phyloP scores from a whole-genome alignment of 805 yeast species.

The Candida michaelii region DNA sequence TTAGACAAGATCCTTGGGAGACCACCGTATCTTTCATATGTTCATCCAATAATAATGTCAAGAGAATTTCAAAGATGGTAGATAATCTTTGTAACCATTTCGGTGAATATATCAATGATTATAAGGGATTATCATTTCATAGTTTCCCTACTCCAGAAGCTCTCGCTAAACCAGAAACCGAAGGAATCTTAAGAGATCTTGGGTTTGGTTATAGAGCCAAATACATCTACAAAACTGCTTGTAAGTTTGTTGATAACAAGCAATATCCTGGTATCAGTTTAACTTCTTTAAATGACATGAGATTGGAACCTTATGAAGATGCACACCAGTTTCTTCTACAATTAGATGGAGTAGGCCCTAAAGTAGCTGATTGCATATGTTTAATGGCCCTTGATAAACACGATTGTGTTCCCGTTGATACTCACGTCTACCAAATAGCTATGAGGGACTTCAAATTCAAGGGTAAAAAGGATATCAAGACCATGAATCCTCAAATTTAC shows the following conservation, averaged over 20 bases:
- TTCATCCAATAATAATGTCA: slow-evolving; percentile 93
- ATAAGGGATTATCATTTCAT: slow-evolving; percentile 57
- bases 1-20: slow-evolving; percentile 97
- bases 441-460: slow-evolving; percentile 71
- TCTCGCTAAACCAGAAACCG: slow-evolving; percentile 40
- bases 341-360: slow-evolving; percentile 92
- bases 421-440: slow-evolving; percentile 91
- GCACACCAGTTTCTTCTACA: slow-evolving; percentile 61
- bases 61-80: slow-evolving; percentile 91
- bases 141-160: slow-evolving; percentile 71
- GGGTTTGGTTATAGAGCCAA: slow-evolving; percentile 93
- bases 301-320: slow-evolving; percentile 47
- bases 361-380: slow-evolving; percentile 96
- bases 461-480: slow-evolving; percentile 38
- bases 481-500: slow-evolving; percentile 53
- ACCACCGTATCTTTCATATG: slow-evolving; percentile 87
- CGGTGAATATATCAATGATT: slow-evolving; percentile 57
- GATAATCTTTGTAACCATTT: slow-evolving; percentile 68
- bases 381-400: slow-evolving; percentile 87
- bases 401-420: slow-evolving; percentile 90
- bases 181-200: slow-evolving; percentile 41
- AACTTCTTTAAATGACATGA: slow-evolving; percentile 39
- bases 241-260: slow-evolving; percentile 44
- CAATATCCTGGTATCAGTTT: slow-evolving; percentile 33
- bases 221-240: slow-evolving; percentile 78